Base-by-base conservation (phyloP, 352 stramenopile species). In the Phytophthora fragariae region DNA sequence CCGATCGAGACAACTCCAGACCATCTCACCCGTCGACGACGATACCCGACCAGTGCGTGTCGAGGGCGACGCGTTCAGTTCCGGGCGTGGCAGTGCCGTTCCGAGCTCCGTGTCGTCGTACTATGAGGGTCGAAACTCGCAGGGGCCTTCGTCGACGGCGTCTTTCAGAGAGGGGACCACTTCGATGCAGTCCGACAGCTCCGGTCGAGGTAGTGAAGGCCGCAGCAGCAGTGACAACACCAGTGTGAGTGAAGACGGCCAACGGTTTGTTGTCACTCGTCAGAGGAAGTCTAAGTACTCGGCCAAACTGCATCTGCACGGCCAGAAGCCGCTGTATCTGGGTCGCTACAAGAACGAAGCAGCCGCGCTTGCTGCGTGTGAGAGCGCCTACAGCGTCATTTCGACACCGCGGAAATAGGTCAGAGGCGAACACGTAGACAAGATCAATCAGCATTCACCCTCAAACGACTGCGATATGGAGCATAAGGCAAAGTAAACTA, bases 321-420 rank as follows among this genome's bases (percentile, higher is more conserved):
- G 84, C 0, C 85, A 91, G 49, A 93, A 92, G 11, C 85, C 83
- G 33, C 75, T 93, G 10, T 92, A 93, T 44, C 57, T 93, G 5
- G 86, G 86, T 2, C 75, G 86, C 33, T 93, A 89, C 73, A 85
- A 84, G 61, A 92, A 72, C 37, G 82, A 92, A 77, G 82, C 80
- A 5, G 83, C 86, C 2, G 86, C 86, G 9, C 72, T 84, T 33
- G 80, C 79, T 21, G 86, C 83, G 3, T 93, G 85, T 35, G 85
- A 93, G 44, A 84, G 67, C 58, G 86, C 85, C 1, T 90, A 82
- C 57, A 77, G 57, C 37, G 76, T 77, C 52, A 85, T 92, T 52
- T 83, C 79, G 8, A 91, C 86, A 3, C 86, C 85, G 1, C 83
- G 83, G 12, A 90, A 87, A 39, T 56, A 5, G 17, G 49, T 56